A percentile compares a stretch with the other conserved stretches of the same genome.
These are phyloP conservation scores for Mallotus repandus DNA, from an alignment of 441 rosid genomes.

Conservation along the genomic window DNA sequence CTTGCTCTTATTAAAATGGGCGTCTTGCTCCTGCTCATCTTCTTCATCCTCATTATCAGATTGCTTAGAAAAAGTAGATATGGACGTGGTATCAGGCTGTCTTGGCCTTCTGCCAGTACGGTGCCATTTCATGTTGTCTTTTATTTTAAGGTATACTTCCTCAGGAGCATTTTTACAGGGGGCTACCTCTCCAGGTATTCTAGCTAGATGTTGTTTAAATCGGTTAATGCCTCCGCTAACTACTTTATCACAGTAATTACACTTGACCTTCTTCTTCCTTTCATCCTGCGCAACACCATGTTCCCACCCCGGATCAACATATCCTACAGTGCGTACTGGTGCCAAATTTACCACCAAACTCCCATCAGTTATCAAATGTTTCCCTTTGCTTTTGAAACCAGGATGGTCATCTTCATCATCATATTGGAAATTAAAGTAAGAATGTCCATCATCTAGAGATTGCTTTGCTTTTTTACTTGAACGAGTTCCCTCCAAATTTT, in stretches of 20 bases:
- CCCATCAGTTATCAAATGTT: slow-evolving; percentile 14
- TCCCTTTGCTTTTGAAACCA: slow-evolving; percentile 21
- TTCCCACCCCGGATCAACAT: slow-evolving; percentile 98
- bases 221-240: slow-evolving; percentile 95
- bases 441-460: slow-evolving; percentile 16
- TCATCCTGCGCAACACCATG: slow-evolving; percentile 90
- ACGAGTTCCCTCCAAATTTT: slow-evolving; percentile 56
- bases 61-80: slow-evolving; percentile 44
- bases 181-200: slow-evolving; percentile 96
- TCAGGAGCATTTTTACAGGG: slow-evolving; percentile 89
- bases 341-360: slow-evolving; percentile 4
- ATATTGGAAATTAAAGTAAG: slow-evolving; percentile 16
- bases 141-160: slow-evolving; percentile 80
- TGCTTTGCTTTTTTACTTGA: slow-evolving; percentile 17
- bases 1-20: slow-evolving; percentile 13
- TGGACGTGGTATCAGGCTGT: slow-evolving; percentile 55
- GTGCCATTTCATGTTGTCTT: slow-evolving; percentile 99
- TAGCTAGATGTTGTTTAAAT: slow-evolving; percentile 93
- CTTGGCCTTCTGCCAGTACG: slow-evolving; percentile 80
- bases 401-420: slow-evolving; percentile 19
- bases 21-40: slow-evolving; percentile 45
- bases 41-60: slow-evolving; percentile 75
- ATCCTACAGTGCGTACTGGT: slow-evolving; percentile 14
- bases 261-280: slow-evolving; percentile 86
- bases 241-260: slow-evolving; percentile 82